A percentile compares a stretch with the other conserved stretches of the same genome.
These are phyloP conservation scores for Fennellomyces sp. DNA, from an alignment of 371 early-diverging fungal species.

Conservation along the genomic window DNA sequence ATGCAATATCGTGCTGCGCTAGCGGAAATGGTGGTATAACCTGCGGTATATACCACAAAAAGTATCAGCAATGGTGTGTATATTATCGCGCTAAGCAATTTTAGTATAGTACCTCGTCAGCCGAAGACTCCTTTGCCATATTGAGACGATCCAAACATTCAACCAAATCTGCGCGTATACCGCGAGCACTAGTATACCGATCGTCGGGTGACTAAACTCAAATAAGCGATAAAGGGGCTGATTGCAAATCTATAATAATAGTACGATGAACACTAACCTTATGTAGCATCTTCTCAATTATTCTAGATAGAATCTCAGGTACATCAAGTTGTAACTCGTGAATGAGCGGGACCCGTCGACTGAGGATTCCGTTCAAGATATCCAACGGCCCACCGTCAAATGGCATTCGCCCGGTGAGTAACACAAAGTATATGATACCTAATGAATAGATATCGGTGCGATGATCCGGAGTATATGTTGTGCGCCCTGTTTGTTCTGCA, in stretches of 20 bases:
- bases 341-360: slow-evolving; percentile 44
- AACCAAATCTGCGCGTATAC: slow-evolving; percentile 55
- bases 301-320: slow-evolving; percentile 46
- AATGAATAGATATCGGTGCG: slow-evolving; percentile 60
- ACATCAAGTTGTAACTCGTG: slow-evolving; percentile 52
- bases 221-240: not conserved
- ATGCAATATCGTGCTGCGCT: slow-evolving; percentile 45
- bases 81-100: not conserved
- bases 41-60: not conserved
- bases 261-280: slow-evolving; percentile 38
- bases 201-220: slow-evolving; percentile 54
- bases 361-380: slow-evolving; percentile 53
- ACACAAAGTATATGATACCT: slow-evolving; percentile 52
- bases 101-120: not conserved
- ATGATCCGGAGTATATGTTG: slow-evolving; percentile 58
- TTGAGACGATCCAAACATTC: slow-evolving; percentile 40
- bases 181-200: slow-evolving; percentile 57
- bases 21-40: slow-evolving; percentile 29
- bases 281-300: slow-evolving; percentile 59
- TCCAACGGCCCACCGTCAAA: slow-evolving; percentile 59
- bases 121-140: slow-evolving; percentile 16
- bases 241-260: no score
- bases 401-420: slow-evolving; percentile 53
- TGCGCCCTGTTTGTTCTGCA: slow-evolving; percentile 63
- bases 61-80: not conserved